These are phyloP conservation scores for Ochetophila trinervis DNA, from an alignment of 306 rosid species.

Conservation along the genomic window DNA sequence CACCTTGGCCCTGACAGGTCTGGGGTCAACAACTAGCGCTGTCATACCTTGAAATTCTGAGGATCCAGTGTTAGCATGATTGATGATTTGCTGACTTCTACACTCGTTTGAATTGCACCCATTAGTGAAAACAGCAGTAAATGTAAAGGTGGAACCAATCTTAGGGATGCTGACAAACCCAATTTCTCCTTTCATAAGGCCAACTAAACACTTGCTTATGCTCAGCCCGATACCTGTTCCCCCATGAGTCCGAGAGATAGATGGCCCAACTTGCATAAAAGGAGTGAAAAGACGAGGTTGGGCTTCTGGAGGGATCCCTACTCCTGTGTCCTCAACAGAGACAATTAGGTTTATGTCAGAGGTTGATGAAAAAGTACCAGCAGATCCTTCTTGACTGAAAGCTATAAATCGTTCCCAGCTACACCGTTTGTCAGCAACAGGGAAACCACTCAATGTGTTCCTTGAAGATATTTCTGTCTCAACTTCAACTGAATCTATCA, in stretches of 20 bases:
- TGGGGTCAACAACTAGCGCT: slow-evolving; percentile 68
- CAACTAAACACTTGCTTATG: slow-evolving; percentile 95
- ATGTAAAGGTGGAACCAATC: slow-evolving; percentile 88
- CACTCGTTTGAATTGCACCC: slow-evolving; percentile 44
- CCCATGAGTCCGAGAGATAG: slow-evolving; percentile 84
- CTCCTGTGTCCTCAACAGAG: slow-evolving; percentile 98
- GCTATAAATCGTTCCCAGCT: slow-evolving; percentile 77
- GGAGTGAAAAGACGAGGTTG: slow-evolving; percentile 82
- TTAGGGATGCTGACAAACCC: slow-evolving; percentile 82
- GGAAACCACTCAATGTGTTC: slow-evolving; percentile 84
- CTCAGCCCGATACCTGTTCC: slow-evolving; percentile 98
- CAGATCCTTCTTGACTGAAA: slow-evolving; percentile 55
- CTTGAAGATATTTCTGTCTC: slow-evolving; percentile 55
- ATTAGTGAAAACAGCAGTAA: slow-evolving; percentile 72
- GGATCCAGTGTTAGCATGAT: slow-evolving; percentile 52
- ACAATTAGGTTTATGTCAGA: slow-evolving; percentile 67
- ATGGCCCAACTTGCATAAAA: slow-evolving; percentile 93
- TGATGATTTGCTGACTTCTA: slow-evolving; percentile 48
- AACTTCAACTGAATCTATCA: slow-evolving; percentile 62
- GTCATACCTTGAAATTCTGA: slow-evolving; percentile 73
- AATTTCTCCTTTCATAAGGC: slow-evolving; percentile 95
- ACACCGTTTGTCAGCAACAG: slow-evolving; percentile 51
- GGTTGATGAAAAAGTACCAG: slow-evolving; percentile 46
- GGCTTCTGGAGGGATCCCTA: slow-evolving; percentile 77
- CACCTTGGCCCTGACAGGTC: slow-evolving; percentile 74